Percentiles rank a stretch among this genome's conserved stretches.
Conservation (phyloP, 2,329 filamentous ascomycete genomes). For the Byssothecium circinans region DNA sequence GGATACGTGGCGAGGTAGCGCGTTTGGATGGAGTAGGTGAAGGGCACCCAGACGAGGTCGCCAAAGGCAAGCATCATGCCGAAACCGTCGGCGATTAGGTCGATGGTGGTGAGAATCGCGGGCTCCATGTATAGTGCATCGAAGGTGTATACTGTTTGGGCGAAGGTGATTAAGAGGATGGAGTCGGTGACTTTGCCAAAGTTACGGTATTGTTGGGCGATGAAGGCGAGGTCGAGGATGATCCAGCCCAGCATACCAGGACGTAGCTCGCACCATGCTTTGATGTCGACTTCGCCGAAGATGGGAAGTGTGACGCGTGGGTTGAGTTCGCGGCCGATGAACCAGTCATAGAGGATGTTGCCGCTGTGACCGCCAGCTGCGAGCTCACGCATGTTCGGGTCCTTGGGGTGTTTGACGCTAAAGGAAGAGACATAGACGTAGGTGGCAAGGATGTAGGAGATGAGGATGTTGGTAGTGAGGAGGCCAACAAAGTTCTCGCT, state of each 20-base stretch:
- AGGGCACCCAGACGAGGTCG: slow-evolving; percentile 90
- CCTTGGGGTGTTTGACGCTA: slow-evolving; percentile 69
- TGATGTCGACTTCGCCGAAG: slow-evolving; percentile 85
- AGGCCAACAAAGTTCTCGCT: slow-evolving; percentile 88
- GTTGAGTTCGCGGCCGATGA: slow-evolving; percentile 93
- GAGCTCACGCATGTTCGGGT: slow-evolving; percentile 72
- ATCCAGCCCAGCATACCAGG: slow-evolving; percentile 90
- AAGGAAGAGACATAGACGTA: slow-evolving; percentile 86
- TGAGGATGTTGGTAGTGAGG: slow-evolving; percentile 77
- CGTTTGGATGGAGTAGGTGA: slow-evolving; percentile 81
- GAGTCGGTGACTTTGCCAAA: slow-evolving; percentile 84
- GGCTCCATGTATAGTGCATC: slow-evolving; percentile 87
- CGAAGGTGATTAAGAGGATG: slow-evolving; percentile 74
- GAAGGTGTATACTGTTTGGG: slow-evolving; percentile 81
- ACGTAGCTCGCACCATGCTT: slow-evolving; percentile 86
- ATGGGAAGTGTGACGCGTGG: slow-evolving; percentile 78
- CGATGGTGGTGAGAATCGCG: slow-evolving; percentile 88
- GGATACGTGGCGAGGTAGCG: slow-evolving; percentile 85
- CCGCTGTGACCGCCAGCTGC: slow-evolving; percentile 80
- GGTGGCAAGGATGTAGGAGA: slow-evolving; percentile 70
- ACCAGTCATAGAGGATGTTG: slow-evolving; percentile 92
- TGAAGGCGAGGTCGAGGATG: slow-evolving; percentile 79
- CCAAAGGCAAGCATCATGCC: slow-evolving; percentile 94
- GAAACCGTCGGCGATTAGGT: slow-evolving; percentile 90
- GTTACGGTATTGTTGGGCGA: slow-evolving; percentile 83